Evolutionary conservation across 2,329 filamentous ascomycete genomes (phyloP).

Genomic region (Phialemonium atrogriseum): DNA sequence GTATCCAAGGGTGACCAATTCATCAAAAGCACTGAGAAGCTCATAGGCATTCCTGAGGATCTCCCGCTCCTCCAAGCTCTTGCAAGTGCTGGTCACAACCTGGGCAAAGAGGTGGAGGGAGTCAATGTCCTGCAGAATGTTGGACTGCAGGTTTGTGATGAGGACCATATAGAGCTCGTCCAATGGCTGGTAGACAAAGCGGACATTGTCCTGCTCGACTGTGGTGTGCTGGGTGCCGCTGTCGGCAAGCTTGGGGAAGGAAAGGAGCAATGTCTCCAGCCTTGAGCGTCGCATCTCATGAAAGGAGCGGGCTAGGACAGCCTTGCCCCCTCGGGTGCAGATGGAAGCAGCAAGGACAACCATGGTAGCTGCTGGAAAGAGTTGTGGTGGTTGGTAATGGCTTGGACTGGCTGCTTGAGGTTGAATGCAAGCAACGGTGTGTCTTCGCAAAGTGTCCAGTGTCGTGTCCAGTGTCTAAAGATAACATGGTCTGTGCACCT

Average conservation of each 20-base stretch:
- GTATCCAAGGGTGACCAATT: conserved; percentile 92
- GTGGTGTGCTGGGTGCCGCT: conserved; percentile 95
- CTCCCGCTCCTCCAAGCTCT: conserved; percentile 89
- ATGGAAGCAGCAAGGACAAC: conserved; percentile 98
- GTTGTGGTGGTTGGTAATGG: neutral
- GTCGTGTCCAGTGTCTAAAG: too few relatives aligned
- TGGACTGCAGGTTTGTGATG: conserved; percentile 98
- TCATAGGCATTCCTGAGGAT: conserved; percentile 94
- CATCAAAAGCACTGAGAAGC: conserved; percentile 91
- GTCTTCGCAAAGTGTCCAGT: too few relatives aligned
- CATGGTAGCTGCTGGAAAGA: conserved; percentile 23
- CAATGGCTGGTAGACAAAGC: conserved; percentile 97
- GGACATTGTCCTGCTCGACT: conserved; percentile 98
- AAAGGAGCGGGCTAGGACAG: conserved; percentile 95
- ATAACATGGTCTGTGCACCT: too few relatives aligned
- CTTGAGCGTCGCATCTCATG: conserved; percentile 94
- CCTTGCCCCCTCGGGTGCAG: conserved; percentile 96
- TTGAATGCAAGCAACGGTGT: too few relatives aligned
- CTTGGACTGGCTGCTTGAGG: too few relatives aligned
- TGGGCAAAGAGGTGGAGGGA: conserved; percentile 96
- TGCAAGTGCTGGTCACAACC: conserved; percentile 94
- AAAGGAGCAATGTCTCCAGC: conserved; percentile 92
- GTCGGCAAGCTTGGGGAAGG: conserved; percentile 95
- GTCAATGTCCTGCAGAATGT: conserved; percentile 98
- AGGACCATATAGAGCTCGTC: conserved; percentile 99